Conservation (phyloP, 2,329 filamentous ascomycete genomes). For the Knufia fluminis region DNA sequence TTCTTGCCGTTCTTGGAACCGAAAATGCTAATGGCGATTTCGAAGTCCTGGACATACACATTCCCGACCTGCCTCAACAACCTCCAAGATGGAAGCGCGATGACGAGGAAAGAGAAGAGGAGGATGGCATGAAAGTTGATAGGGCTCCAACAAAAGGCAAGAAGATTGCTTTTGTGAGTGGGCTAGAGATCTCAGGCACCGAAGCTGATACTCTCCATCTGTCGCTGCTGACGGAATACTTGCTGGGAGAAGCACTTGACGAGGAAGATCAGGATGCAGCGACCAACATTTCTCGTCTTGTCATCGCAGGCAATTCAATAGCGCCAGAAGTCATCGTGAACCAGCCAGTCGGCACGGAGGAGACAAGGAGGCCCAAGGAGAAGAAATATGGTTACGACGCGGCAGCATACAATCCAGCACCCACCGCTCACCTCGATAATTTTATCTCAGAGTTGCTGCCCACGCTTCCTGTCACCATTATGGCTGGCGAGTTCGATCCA, state of each 20-base stretch:
- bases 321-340: constrained; percentile 16
- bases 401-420: constrained; percentile 74
- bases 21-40: constrained; percentile 89
- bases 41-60: constrained; percentile 80
- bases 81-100: constrained; percentile 68
- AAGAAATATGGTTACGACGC: constrained; percentile 96
- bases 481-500: constrained; percentile 76
- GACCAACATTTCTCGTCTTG: constrained; percentile 66
- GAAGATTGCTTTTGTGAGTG: constrained; percentile 83
- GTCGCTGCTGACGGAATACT: constrained; percentile 72
- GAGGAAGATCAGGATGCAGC: constrained; percentile 50
- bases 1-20: constrained; percentile 88
- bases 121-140: constrained; percentile 30
- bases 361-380: constrained; percentile 43
- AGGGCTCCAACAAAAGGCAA: constrained; percentile 28
- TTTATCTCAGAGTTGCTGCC: constrained; percentile 76
- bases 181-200: constrained; percentile 70
- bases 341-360: constrained; percentile 26
- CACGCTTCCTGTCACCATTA: constrained; percentile 75
- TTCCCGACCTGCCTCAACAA: constrained; percentile 77
- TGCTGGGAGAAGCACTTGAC: constrained; percentile 70
- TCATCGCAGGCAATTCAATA: constrained; percentile 80
- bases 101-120: constrained; percentile 40
- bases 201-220: constrained; percentile 66
- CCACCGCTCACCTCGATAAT: constrained; percentile 72